phyloP scores from a whole-genome alignment of 1,139 yeast species.

The Debaryomycetaceae sp. region DNA sequence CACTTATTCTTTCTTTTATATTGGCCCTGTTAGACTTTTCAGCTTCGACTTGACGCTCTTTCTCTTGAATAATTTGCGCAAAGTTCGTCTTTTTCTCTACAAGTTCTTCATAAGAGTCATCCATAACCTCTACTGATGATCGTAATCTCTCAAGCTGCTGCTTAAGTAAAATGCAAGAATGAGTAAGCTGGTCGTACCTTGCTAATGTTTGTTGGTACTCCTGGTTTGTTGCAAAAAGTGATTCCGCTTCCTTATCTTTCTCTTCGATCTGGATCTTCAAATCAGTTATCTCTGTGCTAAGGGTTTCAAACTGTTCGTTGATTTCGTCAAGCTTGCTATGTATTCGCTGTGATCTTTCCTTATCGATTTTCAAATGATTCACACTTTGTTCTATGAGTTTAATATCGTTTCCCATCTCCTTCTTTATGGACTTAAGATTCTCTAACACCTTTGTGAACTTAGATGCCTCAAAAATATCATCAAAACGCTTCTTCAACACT shows the following conservation, averaged over 20 bases:
- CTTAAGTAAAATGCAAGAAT: constrained; percentile 39
- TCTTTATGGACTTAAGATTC: constrained; percentile 67
- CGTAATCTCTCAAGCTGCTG: constrained; percentile 51
- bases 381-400: constrained; percentile 76
- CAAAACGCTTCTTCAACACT: constrained; percentile 83
- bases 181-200: constrained; percentile 55
- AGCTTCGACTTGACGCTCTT: constrained; percentile 24
- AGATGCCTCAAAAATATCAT: constrained; percentile 93
- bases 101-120: constrained; percentile 51
- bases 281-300: constrained; percentile 46
- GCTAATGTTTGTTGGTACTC: constrained; percentile 73
- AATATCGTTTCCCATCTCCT: constrained; percentile 73
- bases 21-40: constrained; percentile 10
- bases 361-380: constrained; percentile 69
- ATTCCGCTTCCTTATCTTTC: constrained; percentile 58
- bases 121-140: constrained; percentile 42
- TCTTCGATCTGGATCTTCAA: constrained; percentile 49
- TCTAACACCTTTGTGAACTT: constrained; percentile 91
- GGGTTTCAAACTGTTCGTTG: constrained; percentile 40
- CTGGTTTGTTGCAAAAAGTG: constrained; percentile 72
- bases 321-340: constrained; percentile 46
- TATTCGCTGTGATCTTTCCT: constrained; percentile 65
- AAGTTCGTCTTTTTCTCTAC: constrained; percentile 52
- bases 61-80: constrained; percentile 39
- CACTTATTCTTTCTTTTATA: constrained; percentile 15